Conservation (phyloP, 345 rosid species). For the Eucalyptus melliodora region DNA sequence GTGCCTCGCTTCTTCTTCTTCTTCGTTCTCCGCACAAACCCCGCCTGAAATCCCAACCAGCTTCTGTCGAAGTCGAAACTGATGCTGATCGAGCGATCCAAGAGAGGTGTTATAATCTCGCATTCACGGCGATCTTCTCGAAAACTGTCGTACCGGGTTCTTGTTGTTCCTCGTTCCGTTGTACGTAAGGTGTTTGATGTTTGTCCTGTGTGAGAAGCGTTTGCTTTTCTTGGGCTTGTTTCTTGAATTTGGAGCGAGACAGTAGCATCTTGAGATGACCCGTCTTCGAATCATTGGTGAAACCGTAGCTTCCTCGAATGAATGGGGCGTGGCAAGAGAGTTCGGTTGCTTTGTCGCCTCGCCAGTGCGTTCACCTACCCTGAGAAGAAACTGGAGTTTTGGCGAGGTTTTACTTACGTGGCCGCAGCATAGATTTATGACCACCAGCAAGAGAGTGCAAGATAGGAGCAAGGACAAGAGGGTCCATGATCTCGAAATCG, state of each 20-base stretch:
- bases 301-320: not conserved
- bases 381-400: not conserved
- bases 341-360: not conserved
- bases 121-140: not conserved
- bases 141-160: accelerated
- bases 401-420: not conserved
- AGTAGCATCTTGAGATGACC: not conserved
- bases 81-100: not conserved
- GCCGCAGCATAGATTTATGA: not conserved
- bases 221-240: not conserved
- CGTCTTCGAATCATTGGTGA: not conserved
- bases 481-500: not conserved
- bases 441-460: not conserved
- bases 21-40: not conserved
- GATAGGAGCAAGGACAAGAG: not conserved
- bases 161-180: not conserved
- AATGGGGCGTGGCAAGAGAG: accelerated
- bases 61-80: not conserved
- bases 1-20: not conserved
- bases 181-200: not conserved
- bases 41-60: not conserved
- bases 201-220: not conserved
- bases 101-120: not conserved
- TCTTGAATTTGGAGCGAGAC: not conserved
- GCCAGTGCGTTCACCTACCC: not conserved